Base-by-base conservation (phyloP, 2,329 filamentous ascomycete genomes). In the Parastagonospora avenae region DNA sequence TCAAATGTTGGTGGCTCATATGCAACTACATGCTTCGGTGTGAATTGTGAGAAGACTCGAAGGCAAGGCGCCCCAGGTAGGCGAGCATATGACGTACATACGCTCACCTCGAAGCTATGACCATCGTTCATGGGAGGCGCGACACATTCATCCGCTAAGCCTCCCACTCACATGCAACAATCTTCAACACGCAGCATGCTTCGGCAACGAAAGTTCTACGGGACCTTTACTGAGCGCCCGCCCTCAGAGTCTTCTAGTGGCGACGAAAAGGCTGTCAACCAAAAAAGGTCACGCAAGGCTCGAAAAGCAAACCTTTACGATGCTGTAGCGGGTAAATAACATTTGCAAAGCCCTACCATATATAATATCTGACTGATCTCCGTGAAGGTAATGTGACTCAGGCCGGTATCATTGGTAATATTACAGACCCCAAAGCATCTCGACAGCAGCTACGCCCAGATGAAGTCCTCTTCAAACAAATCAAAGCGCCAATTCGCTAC, bases 381-480 rank as follows among this genome's bases (percentile, higher is more conserved):
- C 2, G 8, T 36, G 10, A 43, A 61, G 58, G 56, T 14, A 51
- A 45, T 15, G 58, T 65, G 16, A 55, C 57, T 1, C 55, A 53
- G 33, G 49, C 52, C 14, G 63, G 63, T 76, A 32, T 66, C 1
- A 15, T 64, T n/a, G 81, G 80, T 9, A 77, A 81, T 46, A 71
- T 84, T 12, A 79, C 74, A 4, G 66, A 65, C 35, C 45, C 66
- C 15, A 71, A 66, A 36, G 60, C 62, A 14, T 66, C 71, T 4
- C 59, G 63, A 48, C 59, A 72, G 62, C 68, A 79, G 3, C 63
- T 89, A 4, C 79, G 86, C 2, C 88, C 89, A 2, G 89, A 91
- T 47, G 85, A 90, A 50, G 84, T 88, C 1, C 80, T 92, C 4
- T 92, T 90, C 70, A 83, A 83, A 27, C 81, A 82, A 40, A 79